phyloP scores from a whole-genome alignment of 768 basidiomycete species.

The Lanmaoa rubissima region DNA sequence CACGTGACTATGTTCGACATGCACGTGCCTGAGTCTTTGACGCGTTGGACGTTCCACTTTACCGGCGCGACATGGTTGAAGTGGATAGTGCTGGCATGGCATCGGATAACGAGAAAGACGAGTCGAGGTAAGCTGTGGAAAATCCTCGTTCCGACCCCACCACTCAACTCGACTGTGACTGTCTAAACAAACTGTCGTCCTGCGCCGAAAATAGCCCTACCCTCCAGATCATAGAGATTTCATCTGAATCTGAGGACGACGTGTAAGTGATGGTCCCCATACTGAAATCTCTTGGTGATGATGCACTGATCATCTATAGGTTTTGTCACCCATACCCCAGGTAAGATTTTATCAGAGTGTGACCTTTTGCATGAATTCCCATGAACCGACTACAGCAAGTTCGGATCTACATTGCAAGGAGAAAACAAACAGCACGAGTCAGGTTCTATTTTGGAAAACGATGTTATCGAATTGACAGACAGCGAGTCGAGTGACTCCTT shows the following conservation, averaged over 20 bases:
- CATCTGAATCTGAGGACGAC: conserved; percentile 46
- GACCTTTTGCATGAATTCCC: background rate
- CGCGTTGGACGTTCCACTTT: conserved; percentile 1
- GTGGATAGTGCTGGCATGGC: conserved; percentile 22
- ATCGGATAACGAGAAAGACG: conserved; percentile 52
- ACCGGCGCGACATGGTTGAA: background rate
- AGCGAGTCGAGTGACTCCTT: conserved; percentile 23
- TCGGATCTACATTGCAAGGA: background rate
- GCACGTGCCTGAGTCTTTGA: conserved; percentile 12
- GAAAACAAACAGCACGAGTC: background rate
- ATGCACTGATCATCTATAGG: background rate
- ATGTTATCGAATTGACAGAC: conserved; percentile 33
- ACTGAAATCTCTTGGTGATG: background rate
- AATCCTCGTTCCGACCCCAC: background rate
- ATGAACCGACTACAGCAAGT: conserved; percentile 7
- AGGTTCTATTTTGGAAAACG: background rate
- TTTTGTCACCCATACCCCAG: conserved; percentile 4
- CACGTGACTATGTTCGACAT: conserved; percentile 19
- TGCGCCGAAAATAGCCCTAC: background rate
- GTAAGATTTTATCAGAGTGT: conserved; percentile 8
- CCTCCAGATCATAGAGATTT: conserved; percentile 52
- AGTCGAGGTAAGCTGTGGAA: conserved; percentile 27
- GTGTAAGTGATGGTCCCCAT: conserved; percentile 23
- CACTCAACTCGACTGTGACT: background rate
- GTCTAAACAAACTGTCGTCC: background rate